phyloP scores from a whole-genome alignment of 768 basidiomycete genomes.

The Kwoniella sp. region DNA sequence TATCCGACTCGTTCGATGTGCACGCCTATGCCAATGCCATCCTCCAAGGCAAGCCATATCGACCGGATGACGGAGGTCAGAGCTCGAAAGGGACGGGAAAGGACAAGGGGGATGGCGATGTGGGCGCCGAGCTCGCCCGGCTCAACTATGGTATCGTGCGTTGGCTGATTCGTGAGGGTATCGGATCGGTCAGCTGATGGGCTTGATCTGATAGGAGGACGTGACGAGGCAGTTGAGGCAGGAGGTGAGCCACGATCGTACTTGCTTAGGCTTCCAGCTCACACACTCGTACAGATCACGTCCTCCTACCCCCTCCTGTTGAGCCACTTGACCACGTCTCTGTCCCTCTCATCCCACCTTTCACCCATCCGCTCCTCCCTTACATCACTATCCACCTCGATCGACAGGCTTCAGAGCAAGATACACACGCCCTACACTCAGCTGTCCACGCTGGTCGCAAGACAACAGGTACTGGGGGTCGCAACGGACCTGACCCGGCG shows the following conservation, averaged over 20 bases:
- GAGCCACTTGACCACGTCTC: slow-evolving; percentile 37
- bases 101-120: slow-evolving; percentile 55
- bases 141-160: slow-evolving; percentile 67
- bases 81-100: slow-evolving; percentile 1
- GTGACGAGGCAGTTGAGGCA: slow-evolving; percentile 82
- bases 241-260: slow-evolving; percentile 58
- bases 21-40: slow-evolving; percentile 88
- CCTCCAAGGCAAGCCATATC: slow-evolving; percentile 75
- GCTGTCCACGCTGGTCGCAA: slow-evolving; percentile 64
- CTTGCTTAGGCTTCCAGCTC: no score
- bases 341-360: slow-evolving; percentile 33
- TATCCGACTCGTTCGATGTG: slow-evolving; percentile 70
- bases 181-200: slow-evolving; percentile 5
- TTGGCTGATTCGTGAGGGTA: background rate
- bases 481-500: slow-evolving; percentile 80
- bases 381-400: slow-evolving; percentile 27
- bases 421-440: slow-evolving; percentile 77
- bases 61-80: slow-evolving; percentile 58
- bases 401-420: slow-evolving; percentile 70
- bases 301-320: slow-evolving; percentile 40
- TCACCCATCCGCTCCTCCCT: slow-evolving; percentile 34
- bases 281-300: slow-evolving; percentile 27
- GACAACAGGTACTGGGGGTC: slow-evolving; percentile 73
- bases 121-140: slow-evolving; percentile 81
- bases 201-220: slow-evolving; percentile 58